These are phyloP conservation scores for Penicillium samsonianum DNA, from an alignment of 495 filamentous ascomycete genomes.

Conservation along the genomic window DNA sequence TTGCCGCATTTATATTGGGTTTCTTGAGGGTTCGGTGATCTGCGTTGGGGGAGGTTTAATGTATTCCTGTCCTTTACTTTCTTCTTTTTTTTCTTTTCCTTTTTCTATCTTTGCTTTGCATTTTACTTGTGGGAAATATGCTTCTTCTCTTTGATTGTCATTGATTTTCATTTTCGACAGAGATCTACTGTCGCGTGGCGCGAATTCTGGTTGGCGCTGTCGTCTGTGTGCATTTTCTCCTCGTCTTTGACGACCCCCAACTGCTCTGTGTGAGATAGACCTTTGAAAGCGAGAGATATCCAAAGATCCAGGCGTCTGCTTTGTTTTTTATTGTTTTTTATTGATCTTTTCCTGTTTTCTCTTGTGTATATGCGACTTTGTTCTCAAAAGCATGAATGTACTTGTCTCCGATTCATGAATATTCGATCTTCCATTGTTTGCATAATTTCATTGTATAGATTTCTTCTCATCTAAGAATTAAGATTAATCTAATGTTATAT, in stretches of 20 bases:
- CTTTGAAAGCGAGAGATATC: conserved; percentile 49
- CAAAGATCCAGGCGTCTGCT: conserved; percentile 41
- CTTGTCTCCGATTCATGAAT: conserved; percentile 12
- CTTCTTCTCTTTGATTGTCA: conserved; percentile 16
- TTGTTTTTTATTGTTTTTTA: conserved; percentile 20
- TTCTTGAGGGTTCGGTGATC: conserved; percentile 28
- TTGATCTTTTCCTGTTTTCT: conserved; percentile 17
- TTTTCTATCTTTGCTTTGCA: conserved; percentile 24
- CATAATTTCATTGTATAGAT: conserved; percentile 1
- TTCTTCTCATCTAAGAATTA: neutral
- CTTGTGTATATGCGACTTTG: conserved; percentile 12
- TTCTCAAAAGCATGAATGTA: conserved; percentile 15
- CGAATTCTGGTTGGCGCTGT: conserved; percentile 47
- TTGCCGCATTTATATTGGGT: conserved; percentile 28
- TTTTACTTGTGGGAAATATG: conserved; percentile 26
- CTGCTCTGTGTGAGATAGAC: conserved; percentile 48
- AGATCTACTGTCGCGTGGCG: conserved; percentile 32
- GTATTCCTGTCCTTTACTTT: conserved; percentile 36
- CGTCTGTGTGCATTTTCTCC: conserved; percentile 37
- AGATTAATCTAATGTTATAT: neutral
- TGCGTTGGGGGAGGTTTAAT: conserved; percentile 35
- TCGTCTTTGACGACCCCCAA: conserved; percentile 33
- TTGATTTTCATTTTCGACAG: conserved; percentile 21
- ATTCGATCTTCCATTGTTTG: conserved; percentile 3
- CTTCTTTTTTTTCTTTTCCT: conserved; percentile 11